These are phyloP conservation scores for Hysterangium stoloniferum DNA, from an alignment of 768 basidiomycete genomes.

Conservation along the genomic window DNA sequence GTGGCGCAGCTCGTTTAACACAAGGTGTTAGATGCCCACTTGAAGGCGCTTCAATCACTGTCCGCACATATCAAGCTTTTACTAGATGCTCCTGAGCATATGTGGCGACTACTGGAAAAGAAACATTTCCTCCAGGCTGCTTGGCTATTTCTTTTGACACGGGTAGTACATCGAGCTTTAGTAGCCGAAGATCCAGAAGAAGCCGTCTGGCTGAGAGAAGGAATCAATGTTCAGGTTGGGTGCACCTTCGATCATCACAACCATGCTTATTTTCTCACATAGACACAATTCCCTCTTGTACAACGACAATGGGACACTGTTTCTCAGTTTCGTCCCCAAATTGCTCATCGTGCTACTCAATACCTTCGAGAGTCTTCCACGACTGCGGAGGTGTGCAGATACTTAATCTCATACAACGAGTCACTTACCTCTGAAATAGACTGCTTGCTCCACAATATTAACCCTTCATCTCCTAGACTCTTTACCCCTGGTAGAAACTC, in stretches of 20 bases:
- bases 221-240: constrained; percentile 58
- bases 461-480: constrained; percentile 88
- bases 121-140: constrained; percentile 76
- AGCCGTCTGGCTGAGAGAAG: constrained; percentile 47
- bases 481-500: constrained; percentile 63
- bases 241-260: constrained; percentile 9
- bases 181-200: constrained; percentile 56
- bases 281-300: constrained; percentile 84
- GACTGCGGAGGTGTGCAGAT: constrained; percentile 43
- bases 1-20: background rate
- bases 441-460: constrained; percentile 68
- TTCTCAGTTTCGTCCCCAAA: constrained; percentile 79
- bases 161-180: constrained; percentile 76
- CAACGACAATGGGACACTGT: constrained; percentile 93
- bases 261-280: background rate
- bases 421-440: constrained; percentile 31
- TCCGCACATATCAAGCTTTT: constrained; percentile 90
- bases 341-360: constrained; percentile 79
- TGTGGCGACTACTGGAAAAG: constrained; percentile 81
- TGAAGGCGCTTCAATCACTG: constrained; percentile 62
- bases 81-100: constrained; percentile 83
- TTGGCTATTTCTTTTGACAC: constrained; percentile 79
- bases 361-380: constrained; percentile 57
- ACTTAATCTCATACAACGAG: background rate
- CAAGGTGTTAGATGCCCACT: constrained; percentile 46